Base-by-base conservation (phyloP, 495 filamentous ascomycete genomes). In the Cladorrhinum samala region DNA sequence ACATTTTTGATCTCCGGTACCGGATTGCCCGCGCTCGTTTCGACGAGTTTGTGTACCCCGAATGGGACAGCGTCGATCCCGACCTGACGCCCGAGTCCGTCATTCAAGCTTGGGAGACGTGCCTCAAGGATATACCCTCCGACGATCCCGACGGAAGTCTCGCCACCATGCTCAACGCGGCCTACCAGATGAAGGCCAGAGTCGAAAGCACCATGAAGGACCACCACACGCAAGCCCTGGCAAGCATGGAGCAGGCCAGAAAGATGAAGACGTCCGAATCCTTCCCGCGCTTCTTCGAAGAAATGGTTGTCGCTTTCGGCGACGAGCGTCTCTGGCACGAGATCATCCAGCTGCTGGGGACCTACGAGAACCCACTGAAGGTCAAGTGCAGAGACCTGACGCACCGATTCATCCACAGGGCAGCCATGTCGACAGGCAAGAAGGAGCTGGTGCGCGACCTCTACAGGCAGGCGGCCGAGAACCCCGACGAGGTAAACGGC, bases 1-100 rank as follows among this genome's bases (percentile, higher is more conserved):
- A 47, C 23, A 47, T 47, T 23, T 47, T 47, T 17, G 45, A 47
- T 25, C 45, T 47, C 24, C 45, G 45, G n/a, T 47, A 47, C 20
- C 21, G 45, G 13, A 47, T 47, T 18, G 45, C 45, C 14, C 45
- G 45, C 5, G 45, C 45, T n/a, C 23, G 14, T 14, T 47, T 33
- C n/a, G 45, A 47, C 20, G 45, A 47, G 25, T 47, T 20, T 20
- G 45, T 47, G 17, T 47, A 30, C 16, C 45, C 45, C 5, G 45
- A 47, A 45, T 20, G n/a, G 18, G 42, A 45, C 20, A 24, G 14
- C 42, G 16, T 14, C 25, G 6, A n/a, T 23, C 23, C 6, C 9
- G 21, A 16, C 3, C 14, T 33, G 3, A 47, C 45, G 9, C 23
- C 45, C 7, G 24, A 27, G 11, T 24, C 45, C 9, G 45, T 47